Conservation (phyloP, 345 rosid genomes). For the Eucalyptus victrix region DNA sequence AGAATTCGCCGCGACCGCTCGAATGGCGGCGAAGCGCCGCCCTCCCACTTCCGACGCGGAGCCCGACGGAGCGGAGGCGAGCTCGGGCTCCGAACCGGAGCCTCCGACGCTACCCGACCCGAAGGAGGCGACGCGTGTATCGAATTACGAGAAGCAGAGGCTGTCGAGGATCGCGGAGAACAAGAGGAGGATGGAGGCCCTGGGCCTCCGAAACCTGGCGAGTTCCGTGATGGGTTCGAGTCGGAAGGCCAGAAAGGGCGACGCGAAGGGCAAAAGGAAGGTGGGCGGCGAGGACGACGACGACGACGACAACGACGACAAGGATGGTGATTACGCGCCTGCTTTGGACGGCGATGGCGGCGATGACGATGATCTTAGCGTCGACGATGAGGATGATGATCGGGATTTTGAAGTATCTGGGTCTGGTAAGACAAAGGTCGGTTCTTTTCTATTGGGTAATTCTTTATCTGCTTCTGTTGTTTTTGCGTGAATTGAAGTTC, state of each 20-base stretch:
- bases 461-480: neutral
- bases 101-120: neutral
- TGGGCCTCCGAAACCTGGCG: slow-evolving; percentile 54
- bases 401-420: slow-evolving; percentile 13
- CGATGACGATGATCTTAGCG: neutral
- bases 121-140: neutral
- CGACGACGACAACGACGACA: slow-evolving; percentile 10
- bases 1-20: neutral
- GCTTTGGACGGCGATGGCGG: slow-evolving; percentile 8
- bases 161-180: slow-evolving; percentile 70
- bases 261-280: slow-evolving; percentile 29
- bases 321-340: slow-evolving; percentile 57
- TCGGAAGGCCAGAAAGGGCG: neutral
- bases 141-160: slow-evolving; percentile 66
- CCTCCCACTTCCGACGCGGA: neutral
- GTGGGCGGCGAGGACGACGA: neutral
- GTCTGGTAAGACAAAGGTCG: slow-evolving; percentile 5
- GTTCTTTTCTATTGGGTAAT: neutral
- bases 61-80: neutral
- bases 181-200: slow-evolving; percentile 68
- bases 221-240: slow-evolving; percentile 28
- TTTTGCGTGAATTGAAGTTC: neutral
- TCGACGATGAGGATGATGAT: slow-evolving; percentile 6
- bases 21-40: slow-evolving; percentile 5
- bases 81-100: slow-evolving; percentile 1